Evolutionary conservation across 2,329 filamentous ascomycete species (phyloP).

Genomic region (Monilinia aucupariae): DNA sequence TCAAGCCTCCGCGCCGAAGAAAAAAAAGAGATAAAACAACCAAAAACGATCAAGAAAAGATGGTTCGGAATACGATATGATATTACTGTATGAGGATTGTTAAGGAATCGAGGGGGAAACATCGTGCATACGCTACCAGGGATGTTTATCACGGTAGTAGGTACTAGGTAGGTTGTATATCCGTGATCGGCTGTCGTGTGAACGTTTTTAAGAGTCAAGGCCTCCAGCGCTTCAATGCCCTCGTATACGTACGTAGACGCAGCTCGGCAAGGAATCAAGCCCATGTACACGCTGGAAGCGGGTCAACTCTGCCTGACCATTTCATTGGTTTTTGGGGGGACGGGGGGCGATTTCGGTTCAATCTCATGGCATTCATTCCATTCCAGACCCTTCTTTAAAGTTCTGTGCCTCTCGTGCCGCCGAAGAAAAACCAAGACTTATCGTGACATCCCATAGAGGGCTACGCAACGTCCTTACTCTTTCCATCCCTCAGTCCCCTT

Average conservation of each 20-base stretch:
- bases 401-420: constrained; percentile 11
- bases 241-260: constrained; percentile 16
- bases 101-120: constrained; percentile 8
- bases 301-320: constrained; percentile 2
- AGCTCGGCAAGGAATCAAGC: constrained; percentile 14
- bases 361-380: no score
- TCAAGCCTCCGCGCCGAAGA: constrained; percentile 3
- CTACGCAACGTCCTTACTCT: background rate
- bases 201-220: constrained; percentile 8
- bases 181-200: constrained; percentile 9
- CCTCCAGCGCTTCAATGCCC: constrained; percentile 16
- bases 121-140: background rate
- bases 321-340: background rate
- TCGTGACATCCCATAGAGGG: background rate
- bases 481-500: no score
- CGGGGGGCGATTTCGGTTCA: background rate
- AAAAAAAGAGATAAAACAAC: no score
- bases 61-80: background rate
- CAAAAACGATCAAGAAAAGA: no score
- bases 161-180: background rate
- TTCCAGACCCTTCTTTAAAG: constrained; percentile 6
- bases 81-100: background rate
- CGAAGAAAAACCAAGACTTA: background rate
- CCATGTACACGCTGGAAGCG: constrained; percentile 17
- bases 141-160: no score